phyloP scores from a whole-genome alignment of 73 alveolate genomes.

The Stentor coeruleus region DNA sequence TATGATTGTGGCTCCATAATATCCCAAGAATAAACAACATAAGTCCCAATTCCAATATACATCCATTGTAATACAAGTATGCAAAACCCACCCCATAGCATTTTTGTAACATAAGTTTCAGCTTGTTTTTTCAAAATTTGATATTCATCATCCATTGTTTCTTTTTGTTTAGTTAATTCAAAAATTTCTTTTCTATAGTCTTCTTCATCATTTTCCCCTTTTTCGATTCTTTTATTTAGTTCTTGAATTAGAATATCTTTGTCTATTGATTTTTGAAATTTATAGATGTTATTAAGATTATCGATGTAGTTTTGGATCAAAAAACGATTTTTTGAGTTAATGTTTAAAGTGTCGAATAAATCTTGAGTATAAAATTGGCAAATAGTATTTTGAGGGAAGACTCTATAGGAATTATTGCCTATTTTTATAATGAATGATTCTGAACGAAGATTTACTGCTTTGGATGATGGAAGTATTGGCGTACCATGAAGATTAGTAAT shows the following conservation, averaged over 20 bases:
- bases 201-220: background rate
- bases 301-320: background rate
- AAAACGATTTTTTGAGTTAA: background rate
- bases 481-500: no score
- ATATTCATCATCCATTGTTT: background rate
- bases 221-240: background rate
- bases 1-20: constrained; percentile 67
- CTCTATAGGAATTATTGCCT: no score
- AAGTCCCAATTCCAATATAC: constrained; percentile 41
- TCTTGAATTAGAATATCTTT: background rate
- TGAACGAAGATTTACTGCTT: no score
- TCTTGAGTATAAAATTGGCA: background rate
- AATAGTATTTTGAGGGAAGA: background rate
- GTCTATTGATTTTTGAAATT: no score
- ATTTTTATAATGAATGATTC: no score
- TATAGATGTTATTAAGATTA: background rate
- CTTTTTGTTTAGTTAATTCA: background rate
- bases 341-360: background rate
- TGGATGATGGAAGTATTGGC: no score
- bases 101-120: background rate
- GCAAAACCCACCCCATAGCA: constrained; percentile 14
- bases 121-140: constrained; percentile 1
- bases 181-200: background rate
- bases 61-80: background rate
- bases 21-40: constrained; percentile 55